Evolutionary conservation across 768 basidiomycete species (phyloP), one percentile per base, ranked within the genome.

Genomic region (Daedaleopsis nitida): DNA sequence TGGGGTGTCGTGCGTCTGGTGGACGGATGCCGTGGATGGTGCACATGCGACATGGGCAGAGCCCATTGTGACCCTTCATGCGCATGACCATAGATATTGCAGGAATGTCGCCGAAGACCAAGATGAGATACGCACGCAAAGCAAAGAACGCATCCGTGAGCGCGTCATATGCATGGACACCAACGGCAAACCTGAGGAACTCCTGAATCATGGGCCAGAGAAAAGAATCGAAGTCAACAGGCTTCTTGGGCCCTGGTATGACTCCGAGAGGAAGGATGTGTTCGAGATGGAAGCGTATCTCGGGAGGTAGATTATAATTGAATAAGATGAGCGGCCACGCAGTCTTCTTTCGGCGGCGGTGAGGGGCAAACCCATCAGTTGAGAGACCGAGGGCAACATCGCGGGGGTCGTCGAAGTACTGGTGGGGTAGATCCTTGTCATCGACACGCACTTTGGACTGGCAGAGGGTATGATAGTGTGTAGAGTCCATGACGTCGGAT

Each of bases 361-460:
- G 80, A 5, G 77, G 73, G 0, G 69, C 65, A 65, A 81, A 81
- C 0, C 82, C 77, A 68, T 85, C 81, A 0, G 74, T 73, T 3
- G 75, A 76, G 1, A 82, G 57, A 0, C 73, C 76, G 8, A 84
- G 70, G 1, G 81, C 80, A 21, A 84, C 68, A 54, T 84, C 81
- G 7, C 68, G 70, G 0, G 42, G 44, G 19, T 75, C 73, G 0
- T 69, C 67, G 56, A 85, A 84, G 65, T 70, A 77, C 1, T 55
- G 63, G 59, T 76, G 68, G 0, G 42, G 37, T 0, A 67, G 63
- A 8, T 44, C 47, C 4, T 70, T 47, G 1, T 69, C 73, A 51
- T 74, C 62, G 24, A 79, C 27, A 56, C 4, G 53, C 21, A 35
- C 80, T 75, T 11, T 64, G 52, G 1, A 47, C 9, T 3, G 61